Evolutionary conservation across 2,329 filamentous ascomycete genomes (phyloP).

Genomic region (Elsinoe australis): DNA sequence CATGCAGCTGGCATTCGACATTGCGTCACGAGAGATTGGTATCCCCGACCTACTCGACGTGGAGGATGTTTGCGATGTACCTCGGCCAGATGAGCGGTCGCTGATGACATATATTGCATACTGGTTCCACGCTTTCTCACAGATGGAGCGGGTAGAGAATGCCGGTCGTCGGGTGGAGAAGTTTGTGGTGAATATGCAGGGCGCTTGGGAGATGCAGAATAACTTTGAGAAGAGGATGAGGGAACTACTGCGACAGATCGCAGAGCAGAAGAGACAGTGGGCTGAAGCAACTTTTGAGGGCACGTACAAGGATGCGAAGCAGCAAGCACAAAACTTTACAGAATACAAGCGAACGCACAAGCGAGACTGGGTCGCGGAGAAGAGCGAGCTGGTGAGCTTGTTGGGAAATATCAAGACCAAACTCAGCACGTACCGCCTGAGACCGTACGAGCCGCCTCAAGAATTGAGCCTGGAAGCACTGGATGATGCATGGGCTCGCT

Average conservation of each 20-base stretch:
- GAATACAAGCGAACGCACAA: constrained; percentile 88
- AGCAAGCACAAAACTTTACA: constrained; percentile 72
- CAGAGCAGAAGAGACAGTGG: constrained; percentile 68
- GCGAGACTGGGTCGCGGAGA: constrained; percentile 93
- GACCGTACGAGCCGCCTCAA: constrained; percentile 81
- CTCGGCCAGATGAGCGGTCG: constrained; percentile 90
- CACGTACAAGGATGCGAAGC: constrained; percentile 86
- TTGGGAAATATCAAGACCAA: constrained; percentile 99
- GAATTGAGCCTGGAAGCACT: constrained; percentile 75
- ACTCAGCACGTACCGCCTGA: constrained; percentile 83
- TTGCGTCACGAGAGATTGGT: constrained; percentile 90
- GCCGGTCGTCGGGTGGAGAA: constrained; percentile 94
- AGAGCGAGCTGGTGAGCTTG: constrained; percentile 86
- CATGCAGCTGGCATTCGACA: constrained; percentile 96
- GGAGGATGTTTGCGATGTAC: constrained; percentile 94
- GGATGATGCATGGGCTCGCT: constrained; percentile 69
- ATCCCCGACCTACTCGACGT: constrained; percentile 94
- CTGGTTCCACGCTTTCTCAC: constrained; percentile 99
- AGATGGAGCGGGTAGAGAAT: constrained; percentile 98
- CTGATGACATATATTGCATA: constrained; percentile 99
- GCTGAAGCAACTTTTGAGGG: constrained; percentile 75
- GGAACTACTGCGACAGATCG: constrained; percentile 67
- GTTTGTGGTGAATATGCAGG: constrained; percentile 98
- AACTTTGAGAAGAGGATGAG: constrained; percentile 88
- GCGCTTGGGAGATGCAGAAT: constrained; percentile 99